Conservation (phyloP, 768 basidiomycete species). For the Russula compacta region DNA sequence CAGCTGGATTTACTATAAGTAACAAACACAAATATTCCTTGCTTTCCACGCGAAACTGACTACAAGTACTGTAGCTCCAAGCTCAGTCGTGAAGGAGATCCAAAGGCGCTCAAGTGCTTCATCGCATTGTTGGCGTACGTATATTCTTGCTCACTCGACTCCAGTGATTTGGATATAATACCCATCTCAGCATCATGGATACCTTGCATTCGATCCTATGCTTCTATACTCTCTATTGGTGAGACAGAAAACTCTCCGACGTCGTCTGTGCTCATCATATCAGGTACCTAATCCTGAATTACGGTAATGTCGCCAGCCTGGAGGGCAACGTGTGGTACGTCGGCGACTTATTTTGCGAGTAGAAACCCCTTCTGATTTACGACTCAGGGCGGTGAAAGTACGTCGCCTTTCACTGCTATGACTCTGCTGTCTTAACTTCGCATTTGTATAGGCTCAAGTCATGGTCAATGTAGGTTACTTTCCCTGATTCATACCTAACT, state of each 20-base stretch:
- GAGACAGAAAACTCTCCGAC: constrained; percentile 4
- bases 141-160: too few relatives aligned
- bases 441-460: neutral
- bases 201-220: constrained; percentile 38
- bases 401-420: constrained; percentile 22
- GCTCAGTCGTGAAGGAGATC: too few relatives aligned
- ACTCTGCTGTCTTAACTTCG: neutral
- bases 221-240: constrained; percentile 40
- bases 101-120: too few relatives aligned
- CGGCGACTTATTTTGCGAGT: neutral
- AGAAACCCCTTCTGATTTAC: neutral
- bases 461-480: neutral
- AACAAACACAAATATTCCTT: too few relatives aligned
- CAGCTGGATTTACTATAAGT: too few relatives aligned
- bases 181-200: constrained; percentile 31
- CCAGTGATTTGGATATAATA: too few relatives aligned
- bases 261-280: neutral
- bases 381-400: constrained; percentile 19
- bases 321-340: constrained; percentile 34
- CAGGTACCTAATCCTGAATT: constrained; percentile 43
- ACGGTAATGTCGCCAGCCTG: constrained; percentile 31
- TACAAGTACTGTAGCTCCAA: too few relatives aligned
- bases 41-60: too few relatives aligned
- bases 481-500: neutral
- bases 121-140: too few relatives aligned